phyloP scores from a whole-genome alignment of 2,329 filamentous ascomycete genomes.

The Penicillium freii region DNA sequence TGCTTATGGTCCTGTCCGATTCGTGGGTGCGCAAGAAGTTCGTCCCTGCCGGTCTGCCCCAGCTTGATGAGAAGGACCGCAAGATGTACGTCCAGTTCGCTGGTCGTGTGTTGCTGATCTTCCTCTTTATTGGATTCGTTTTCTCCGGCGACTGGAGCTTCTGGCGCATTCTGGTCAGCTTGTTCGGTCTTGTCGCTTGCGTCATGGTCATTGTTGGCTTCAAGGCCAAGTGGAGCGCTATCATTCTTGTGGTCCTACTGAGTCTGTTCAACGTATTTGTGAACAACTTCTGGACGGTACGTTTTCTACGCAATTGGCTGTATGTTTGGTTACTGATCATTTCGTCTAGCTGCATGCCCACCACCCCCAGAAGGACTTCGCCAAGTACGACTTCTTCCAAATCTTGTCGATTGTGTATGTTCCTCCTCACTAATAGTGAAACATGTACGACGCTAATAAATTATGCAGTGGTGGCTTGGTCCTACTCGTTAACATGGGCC shows the following conservation, averaged over 20 bases:
- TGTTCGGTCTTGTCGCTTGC: constrained; percentile 84
- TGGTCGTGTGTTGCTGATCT: constrained; percentile 90
- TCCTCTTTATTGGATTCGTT: constrained; percentile 95
- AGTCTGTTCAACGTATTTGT: constrained; percentile 96
- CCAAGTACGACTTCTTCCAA: constrained; percentile 99
- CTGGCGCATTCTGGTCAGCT: constrained; percentile 79
- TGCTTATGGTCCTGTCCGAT: constrained; percentile 97
- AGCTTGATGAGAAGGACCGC: constrained; percentile 97
- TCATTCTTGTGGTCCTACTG: constrained; percentile 89
- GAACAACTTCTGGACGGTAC: constrained; percentile 99
- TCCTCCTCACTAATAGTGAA: neutral
- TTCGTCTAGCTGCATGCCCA: constrained; percentile 77
- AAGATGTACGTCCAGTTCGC: constrained; percentile 99
- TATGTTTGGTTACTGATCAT: constrained; percentile 17
- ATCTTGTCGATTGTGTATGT: constrained; percentile 92
- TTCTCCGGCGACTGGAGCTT: constrained; percentile 92
- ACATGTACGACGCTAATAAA: constrained; percentile 1
- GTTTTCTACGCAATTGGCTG: constrained; percentile 32
- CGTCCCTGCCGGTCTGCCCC: constrained; percentile 88
- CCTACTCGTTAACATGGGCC: constrained; percentile 96
- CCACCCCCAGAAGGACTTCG: constrained; percentile 99
- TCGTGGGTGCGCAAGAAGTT: constrained; percentile 98
- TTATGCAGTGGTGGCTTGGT: constrained; percentile 73
- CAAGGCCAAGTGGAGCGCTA: constrained; percentile 99
- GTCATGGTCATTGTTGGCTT: constrained; percentile 99